Percentiles rank a stretch among this genome's conserved stretches.
These are phyloP conservation scores for Solanum gandarillasii DNA, from an alignment of 257 asterid genomes.

Conservation along the genomic window DNA sequence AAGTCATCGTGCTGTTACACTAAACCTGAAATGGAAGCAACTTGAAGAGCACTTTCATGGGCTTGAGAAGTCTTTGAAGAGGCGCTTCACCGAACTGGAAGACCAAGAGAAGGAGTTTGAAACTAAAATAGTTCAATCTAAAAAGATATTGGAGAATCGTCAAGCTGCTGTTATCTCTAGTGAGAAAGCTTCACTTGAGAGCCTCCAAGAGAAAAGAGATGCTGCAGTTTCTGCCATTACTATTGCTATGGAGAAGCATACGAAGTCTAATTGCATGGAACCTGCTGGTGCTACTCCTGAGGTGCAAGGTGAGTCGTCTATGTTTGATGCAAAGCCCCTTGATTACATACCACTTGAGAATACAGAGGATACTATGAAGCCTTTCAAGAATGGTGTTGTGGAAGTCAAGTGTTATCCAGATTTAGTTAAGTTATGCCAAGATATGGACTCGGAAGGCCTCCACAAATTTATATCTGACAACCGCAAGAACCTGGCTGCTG, in stretches of 20 bases:
- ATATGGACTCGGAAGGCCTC: constrained; percentile 81
- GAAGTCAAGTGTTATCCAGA: constrained; percentile 70
- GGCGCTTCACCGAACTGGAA: constrained; percentile 91
- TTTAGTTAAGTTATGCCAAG: constrained; percentile 69
- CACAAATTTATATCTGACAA: constrained; percentile 94
- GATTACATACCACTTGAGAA: constrained; percentile 25
- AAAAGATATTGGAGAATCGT: constrained; percentile 63
- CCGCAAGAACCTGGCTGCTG: constrained; percentile 73
- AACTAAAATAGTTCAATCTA: constrained; percentile 56
- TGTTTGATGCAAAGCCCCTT: constrained; percentile 27
- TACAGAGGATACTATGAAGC: constrained; percentile 16
- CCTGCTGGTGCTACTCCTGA: constrained; percentile 14
- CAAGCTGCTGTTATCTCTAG: constrained; percentile 61
- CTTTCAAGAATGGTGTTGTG: constrained; percentile 19
- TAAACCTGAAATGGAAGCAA: constrained; percentile 91
- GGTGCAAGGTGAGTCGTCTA: constrained; percentile 31
- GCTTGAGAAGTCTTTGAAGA: constrained; percentile 85
- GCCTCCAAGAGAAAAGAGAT: constrained; percentile 94
- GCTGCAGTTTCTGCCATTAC: constrained; percentile 84
- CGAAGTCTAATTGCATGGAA: constrained; percentile 29
- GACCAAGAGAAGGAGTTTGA: constrained; percentile 89
- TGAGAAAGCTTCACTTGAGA: constrained; percentile 77
- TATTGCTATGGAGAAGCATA: constrained; percentile 43
- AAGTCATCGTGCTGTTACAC: constrained; percentile 78
- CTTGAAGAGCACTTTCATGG: constrained; percentile 93